Evolutionary conservation across 371 early-diverging fungal species (phyloP).

Genomic region (Mortierella sp.): DNA sequence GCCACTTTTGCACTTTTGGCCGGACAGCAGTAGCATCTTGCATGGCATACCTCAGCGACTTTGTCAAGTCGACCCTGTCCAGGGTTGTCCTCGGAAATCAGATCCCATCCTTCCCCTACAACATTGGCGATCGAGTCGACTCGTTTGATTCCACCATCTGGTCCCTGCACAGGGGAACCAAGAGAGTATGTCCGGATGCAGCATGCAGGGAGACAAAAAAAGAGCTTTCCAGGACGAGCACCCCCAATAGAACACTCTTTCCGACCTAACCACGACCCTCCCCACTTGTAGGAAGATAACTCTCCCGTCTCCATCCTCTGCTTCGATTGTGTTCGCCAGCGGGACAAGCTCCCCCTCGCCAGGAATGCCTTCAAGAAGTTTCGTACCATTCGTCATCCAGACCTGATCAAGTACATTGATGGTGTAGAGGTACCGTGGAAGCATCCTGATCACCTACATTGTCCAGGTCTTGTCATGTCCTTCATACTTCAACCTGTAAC

Average conservation of each 20-base stretch:
- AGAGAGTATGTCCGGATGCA: no score
- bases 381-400: slow-evolving; percentile 93
- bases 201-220: not conserved
- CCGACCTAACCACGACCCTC: not conserved
- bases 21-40: slow-evolving; percentile 6
- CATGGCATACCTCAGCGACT: slow-evolving; percentile 52
- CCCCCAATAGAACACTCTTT: not conserved
- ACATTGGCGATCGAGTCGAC: slow-evolving; percentile 75
- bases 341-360: slow-evolving; percentile 80
- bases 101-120: slow-evolving; percentile 78
- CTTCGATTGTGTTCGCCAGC: slow-evolving; percentile 77
- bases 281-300: slow-evolving; percentile 70
- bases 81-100: slow-evolving; percentile 76
- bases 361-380: slow-evolving; percentile 88
- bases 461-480: no score
- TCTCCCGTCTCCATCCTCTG: slow-evolving; percentile 88
- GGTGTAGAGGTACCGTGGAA: slow-evolving; percentile 89
- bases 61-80: slow-evolving; percentile 76
- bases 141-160: slow-evolving; percentile 76
- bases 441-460: no score
- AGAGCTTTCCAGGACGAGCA: not conserved
- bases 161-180: slow-evolving; percentile 83
- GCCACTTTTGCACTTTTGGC: not conserved
- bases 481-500: no score
- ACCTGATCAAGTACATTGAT: slow-evolving; percentile 84